Base-by-base conservation (phyloP, 139 green algal species). In the Chlamydomonas sp. region DNA sequence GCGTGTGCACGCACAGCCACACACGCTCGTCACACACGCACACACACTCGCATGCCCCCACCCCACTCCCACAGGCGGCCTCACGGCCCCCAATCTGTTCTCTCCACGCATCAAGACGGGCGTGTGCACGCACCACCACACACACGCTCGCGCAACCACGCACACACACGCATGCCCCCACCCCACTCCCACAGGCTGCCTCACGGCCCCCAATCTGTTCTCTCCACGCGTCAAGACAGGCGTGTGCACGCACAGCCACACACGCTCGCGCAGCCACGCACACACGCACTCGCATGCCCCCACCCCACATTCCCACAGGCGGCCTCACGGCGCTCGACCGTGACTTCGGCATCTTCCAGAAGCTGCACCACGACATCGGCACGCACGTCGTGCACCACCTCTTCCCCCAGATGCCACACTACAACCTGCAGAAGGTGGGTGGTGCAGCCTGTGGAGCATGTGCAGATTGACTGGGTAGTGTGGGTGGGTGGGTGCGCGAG, bases 271-370 rank as follows among this genome's bases (percentile, higher is more conserved):
- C 20, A 54, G 16, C 20, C 16, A 54, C 20, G 43, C 43, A 13
- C 13, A 26, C 16, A 20, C 20, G 20, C 43, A 54, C 16, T 13
- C 16, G 43, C 20, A 54, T 26, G 43, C 16, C 16, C 20, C 13
- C 43, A 54, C 16, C 13, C 20, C 16, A 13, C 43, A 54, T 54
- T 13, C 43, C 13, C 16, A 54, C 20, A 36, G 92, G 92, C 37
- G 92, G 92, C 49, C 83, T 97, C 58, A 91, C 90, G 50, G 93
- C 89, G 31, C 76, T 97, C 39, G 92, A 97, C 82, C 84, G 89
- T 34, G 93, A 98, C 75, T 98, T 91, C 66, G 92, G 92, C 70
- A 93, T 98, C 76, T 95, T 96, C 85, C 96, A 97, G 80, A 95
- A 96, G 76, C 92, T 98, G 69, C 91, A 97, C 77, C 92, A 98